Base-by-base conservation (phyloP, 106 monocot genomes). In the Chionographis japonica region DNA sequence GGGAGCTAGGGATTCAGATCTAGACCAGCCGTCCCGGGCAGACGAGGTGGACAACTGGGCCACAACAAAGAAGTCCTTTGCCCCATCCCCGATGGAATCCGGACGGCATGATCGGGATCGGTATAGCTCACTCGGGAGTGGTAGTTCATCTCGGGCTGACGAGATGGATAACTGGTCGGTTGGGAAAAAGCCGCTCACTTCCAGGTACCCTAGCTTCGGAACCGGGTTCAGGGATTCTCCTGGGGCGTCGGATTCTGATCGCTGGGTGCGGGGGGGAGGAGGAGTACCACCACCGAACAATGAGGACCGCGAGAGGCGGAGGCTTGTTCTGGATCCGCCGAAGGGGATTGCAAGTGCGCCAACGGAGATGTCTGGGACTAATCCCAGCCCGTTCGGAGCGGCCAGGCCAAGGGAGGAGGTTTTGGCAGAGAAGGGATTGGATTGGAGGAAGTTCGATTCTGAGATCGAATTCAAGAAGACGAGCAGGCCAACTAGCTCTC, bases 391-490 rank as follows among this genome's bases (percentile, higher is more conserved):
- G 9, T 99, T 99, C 65, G 98, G 90, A 4, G 62, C 75, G 1
- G 98, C 98, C 1, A 75, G 93, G 41, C 98, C 98, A 4, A 81
- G 98, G 69, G 98, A 99, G 65, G 93, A 93, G 55, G 76, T 99
- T 19, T 61, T 99, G 73, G 83, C 87, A 0, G 90, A 86, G 50
- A 93, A 99, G 64, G 98, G 98, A 5, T 54, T 99, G 76, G 93
- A 99, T 74, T 99, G 93, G 93, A 90, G 72, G 77, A 93, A 93
- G 69, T 60, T 89, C 55, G 98, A 99, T 10, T 60, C 68, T 11
- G 93, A 85, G 43, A 73, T 81, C 63, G 87, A 90, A 52, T 35
- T 36, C 0, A 88, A 85, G 79, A 88, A 80, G 65, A 80, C 63
- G 0, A 83, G 82, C 63, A 60, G 92, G 27, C 92, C 97, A 0